Evolutionary conservation across 306 rosid genomes (phyloP), one percentile per base, ranked within the genome.

Genomic region (Vicia faba): DNA sequence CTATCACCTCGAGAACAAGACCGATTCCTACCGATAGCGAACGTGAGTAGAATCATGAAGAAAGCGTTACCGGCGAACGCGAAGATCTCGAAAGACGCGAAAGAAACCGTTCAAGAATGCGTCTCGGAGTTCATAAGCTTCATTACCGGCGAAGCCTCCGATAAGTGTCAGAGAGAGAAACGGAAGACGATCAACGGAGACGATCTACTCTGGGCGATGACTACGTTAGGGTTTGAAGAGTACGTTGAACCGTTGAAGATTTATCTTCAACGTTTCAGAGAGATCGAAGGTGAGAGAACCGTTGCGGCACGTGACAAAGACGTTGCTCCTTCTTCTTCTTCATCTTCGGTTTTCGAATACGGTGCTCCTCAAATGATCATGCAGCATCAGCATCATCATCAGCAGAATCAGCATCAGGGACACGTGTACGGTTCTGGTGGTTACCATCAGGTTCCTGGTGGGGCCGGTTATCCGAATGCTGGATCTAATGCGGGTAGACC

Each of bases 151-250:
- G 96, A 90, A 45, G 96, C 96, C 18, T 90, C 96, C 6, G 96
- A 90, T 74, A 90, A 90, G 88, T 90, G 96, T 71, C 96, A 90
- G 76, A 74, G 91, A 20, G 96, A 90, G 89, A 90, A 90, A 82
- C 78, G 96, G 11, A 90, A 90, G 84, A 90, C 96, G 5, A 85
- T 90, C 83, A 90, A 90, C 84, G 96, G 96, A 69, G 96, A 90
- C 67, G 96, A 90, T 36, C 70, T 90, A 66, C 95, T 90, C 0
- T 90, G 96, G 96, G 96, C 96, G 4, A 90, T 90, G 96, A 86
- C 96, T 0, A 90, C 96, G 11, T 26, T 91, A 0, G 96, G 96
- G 1, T 89, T 89, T 67, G 95, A 89, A 62, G 90, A 87, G 9
- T 91, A 91, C 79, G 89, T 91, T n/a, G 97, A 91, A 48, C 95